These are phyloP conservation scores for Penicillium fimorum DNA, from an alignment of 495 filamentous ascomycete species.

Conservation along the genomic window DNA sequence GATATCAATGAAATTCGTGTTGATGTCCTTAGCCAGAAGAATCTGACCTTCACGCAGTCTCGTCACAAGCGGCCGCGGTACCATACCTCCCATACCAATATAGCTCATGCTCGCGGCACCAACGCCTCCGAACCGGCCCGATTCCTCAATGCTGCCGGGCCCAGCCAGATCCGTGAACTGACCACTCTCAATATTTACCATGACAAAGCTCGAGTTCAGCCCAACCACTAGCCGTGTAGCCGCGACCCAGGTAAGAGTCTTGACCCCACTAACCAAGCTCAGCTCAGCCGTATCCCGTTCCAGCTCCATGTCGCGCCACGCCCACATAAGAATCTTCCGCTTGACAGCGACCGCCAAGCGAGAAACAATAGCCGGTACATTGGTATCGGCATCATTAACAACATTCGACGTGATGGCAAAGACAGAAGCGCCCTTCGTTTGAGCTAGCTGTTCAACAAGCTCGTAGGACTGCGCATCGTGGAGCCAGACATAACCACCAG, in stretches of 20 bases:
- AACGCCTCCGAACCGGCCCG: slow-evolving; percentile 63
- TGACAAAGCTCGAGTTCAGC: slow-evolving; percentile 80
- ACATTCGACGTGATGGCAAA: slow-evolving; percentile 96
- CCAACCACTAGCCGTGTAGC: slow-evolving; percentile 83
- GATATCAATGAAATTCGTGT: slow-evolving; percentile 85
- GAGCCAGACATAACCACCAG: slow-evolving; percentile 80
- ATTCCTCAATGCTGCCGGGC: slow-evolving; percentile 69
- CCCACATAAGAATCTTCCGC: slow-evolving; percentile 83
- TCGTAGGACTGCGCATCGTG: slow-evolving; percentile 85
- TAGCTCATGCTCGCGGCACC: slow-evolving; percentile 84
- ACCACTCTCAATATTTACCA: slow-evolving; percentile 77
- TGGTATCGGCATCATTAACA: slow-evolving; percentile 79
- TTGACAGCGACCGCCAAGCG: slow-evolving; percentile 89
- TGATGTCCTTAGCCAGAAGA: slow-evolving; percentile 90
- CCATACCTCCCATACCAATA: slow-evolving; percentile 87
- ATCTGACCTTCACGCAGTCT: slow-evolving; percentile 79
- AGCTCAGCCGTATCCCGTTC: slow-evolving; percentile 71
- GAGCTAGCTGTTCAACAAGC: slow-evolving; percentile 71
- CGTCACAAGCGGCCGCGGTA: slow-evolving; percentile 84
- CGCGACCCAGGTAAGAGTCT: slow-evolving; percentile 84
- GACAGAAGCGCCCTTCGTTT: slow-evolving; percentile 81
- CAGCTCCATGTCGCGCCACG: slow-evolving; percentile 93
- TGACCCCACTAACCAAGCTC: slow-evolving; percentile 71
- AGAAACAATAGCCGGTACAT: slow-evolving; percentile 86
- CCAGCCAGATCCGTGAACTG: slow-evolving; percentile 73